Conservation (phyloP, 1,139 yeast species). For the Protomyces gravidus region DNA sequence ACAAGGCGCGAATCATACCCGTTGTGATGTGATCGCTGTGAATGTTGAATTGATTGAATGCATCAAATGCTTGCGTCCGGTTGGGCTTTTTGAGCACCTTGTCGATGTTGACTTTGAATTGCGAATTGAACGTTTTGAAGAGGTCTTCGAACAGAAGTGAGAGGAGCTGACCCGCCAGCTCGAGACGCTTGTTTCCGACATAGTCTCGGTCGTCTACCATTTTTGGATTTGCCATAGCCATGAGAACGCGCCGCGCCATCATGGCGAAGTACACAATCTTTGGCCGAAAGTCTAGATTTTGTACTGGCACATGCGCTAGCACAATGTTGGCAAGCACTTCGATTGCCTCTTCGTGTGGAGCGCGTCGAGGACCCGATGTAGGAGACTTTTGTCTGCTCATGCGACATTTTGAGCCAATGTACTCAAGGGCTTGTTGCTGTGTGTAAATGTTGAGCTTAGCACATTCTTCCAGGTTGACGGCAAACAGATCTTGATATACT, state of each 20-base stretch:
- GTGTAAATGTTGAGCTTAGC: slow-evolving; percentile 80
- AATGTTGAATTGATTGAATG: slow-evolving; percentile 77
- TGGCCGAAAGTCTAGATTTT: slow-evolving; percentile 82
- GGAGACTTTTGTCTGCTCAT: slow-evolving; percentile 13
- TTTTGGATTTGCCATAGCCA: slow-evolving; percentile 91
- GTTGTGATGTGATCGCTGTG: slow-evolving; percentile 90
- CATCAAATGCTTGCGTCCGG: slow-evolving; percentile 92
- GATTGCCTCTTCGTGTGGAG: slow-evolving; percentile 86
- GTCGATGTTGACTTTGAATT: slow-evolving; percentile 90
- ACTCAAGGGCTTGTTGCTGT: slow-evolving; percentile 89
- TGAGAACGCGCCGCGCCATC: slow-evolving; percentile 92
- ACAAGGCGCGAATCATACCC: slow-evolving; percentile 92
- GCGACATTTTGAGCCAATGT: slow-evolving; percentile 87
- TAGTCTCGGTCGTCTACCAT: slow-evolving; percentile 98
- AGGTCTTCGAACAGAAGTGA: slow-evolving; percentile 91
- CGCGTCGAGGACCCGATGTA: slow-evolving; percentile 71
- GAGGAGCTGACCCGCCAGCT: slow-evolving; percentile 95
- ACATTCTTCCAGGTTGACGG: slow-evolving; percentile 90
- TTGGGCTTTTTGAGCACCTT: slow-evolving; percentile 90
- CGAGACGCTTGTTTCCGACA: slow-evolving; percentile 95
- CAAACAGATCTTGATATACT: slow-evolving; percentile 83
- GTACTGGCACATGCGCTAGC: slow-evolving; percentile 88
- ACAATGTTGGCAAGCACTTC: slow-evolving; percentile 96
- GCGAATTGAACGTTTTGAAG: slow-evolving; percentile 90
- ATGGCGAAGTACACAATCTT: slow-evolving; percentile 91